Percentiles rank a stretch among this genome's conserved stretches.
These are phyloP conservation scores for Astrephomene gubernaculifera DNA, from an alignment of 139 green algal genomes.

Conservation along the genomic window DNA sequence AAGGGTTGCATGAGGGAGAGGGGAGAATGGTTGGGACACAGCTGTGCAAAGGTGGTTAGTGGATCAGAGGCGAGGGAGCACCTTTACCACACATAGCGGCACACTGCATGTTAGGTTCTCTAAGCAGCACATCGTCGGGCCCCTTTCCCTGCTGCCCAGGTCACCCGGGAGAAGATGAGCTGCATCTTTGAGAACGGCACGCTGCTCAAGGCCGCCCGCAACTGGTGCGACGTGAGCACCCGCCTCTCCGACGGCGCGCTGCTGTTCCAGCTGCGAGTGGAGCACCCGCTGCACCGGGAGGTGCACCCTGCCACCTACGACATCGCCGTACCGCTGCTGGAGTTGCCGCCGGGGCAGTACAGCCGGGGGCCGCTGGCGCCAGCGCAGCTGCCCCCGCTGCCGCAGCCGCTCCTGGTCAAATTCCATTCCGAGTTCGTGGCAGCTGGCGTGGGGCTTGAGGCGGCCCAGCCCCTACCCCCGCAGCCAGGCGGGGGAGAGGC, in stretches of 20 bases:
- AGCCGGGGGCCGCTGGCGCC: constrained; percentile 5
- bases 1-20: no score
- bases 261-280: constrained; percentile 27
- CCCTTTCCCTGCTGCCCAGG: constrained; percentile 21
- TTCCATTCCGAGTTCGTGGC: constrained; percentile 28
- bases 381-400: constrained; percentile 30
- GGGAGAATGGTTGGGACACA: no score
- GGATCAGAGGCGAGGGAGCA: no score
- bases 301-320: background rate
- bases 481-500: background rate
- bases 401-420: constrained; percentile 17
- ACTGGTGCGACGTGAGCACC: constrained; percentile 40
- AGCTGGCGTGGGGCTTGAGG: constrained; percentile 27
- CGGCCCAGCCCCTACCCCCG: background rate
- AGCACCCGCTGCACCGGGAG: constrained; percentile 17
- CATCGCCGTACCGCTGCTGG: constrained; percentile 14
- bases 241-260: constrained; percentile 31
- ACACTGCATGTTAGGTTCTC: no score
- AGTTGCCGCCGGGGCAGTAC: constrained; percentile 6
- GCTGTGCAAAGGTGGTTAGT: no score
- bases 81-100: no score
- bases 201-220: constrained; percentile 39
- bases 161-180: constrained; percentile 21
- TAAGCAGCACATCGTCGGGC: no score
- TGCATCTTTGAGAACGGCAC: constrained; percentile 16